A percentile compares a stretch with the other conserved stretches of the same genome.
Evolutionary conservation across 345 rosid species (phyloP).

Genomic region (Cochlearia excelsa): DNA sequence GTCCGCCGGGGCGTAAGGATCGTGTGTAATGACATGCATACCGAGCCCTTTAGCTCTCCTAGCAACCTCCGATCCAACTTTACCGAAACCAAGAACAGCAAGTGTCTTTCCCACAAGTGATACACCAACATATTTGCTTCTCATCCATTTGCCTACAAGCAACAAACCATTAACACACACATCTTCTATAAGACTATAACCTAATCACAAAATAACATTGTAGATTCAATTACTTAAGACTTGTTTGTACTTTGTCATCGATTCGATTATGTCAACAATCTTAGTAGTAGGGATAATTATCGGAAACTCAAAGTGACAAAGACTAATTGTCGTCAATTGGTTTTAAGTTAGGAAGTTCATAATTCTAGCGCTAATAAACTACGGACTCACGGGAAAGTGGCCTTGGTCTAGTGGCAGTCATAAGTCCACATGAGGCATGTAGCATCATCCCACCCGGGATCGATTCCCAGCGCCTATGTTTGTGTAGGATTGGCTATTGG

Average conservation of each 20-base stretch:
- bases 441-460: too few species aligned
- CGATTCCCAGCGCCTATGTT: too few species aligned
- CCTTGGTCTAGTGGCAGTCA: too few species aligned
- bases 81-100: slow-evolving; percentile 58
- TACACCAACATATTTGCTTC: slow-evolving; percentile 48
- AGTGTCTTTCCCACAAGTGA: slow-evolving; percentile 57
- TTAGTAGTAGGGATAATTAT: too few species aligned
- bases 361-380: too few species aligned
- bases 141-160: slow-evolving; percentile 47
- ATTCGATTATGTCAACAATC: too few species aligned
- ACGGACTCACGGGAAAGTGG: too few species aligned
- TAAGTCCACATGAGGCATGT: too few species aligned
- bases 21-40: slow-evolving; percentile 52
- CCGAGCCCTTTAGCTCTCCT: slow-evolving; percentile 52
- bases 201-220: not conserved
- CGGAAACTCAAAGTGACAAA: too few species aligned
- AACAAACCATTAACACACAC: not conserved
- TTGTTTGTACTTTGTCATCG: not conserved
- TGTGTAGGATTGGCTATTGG: too few species aligned
- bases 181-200: not conserved
- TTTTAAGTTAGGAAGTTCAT: too few species aligned
- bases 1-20: slow-evolving; percentile 55
- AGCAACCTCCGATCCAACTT: slow-evolving; percentile 60
- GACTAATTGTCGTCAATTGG: too few species aligned
- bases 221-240: not conserved